Evolutionary conservation across 768 basidiomycete genomes (phyloP).

Genomic region (Kwoniella bestiolae): DNA sequence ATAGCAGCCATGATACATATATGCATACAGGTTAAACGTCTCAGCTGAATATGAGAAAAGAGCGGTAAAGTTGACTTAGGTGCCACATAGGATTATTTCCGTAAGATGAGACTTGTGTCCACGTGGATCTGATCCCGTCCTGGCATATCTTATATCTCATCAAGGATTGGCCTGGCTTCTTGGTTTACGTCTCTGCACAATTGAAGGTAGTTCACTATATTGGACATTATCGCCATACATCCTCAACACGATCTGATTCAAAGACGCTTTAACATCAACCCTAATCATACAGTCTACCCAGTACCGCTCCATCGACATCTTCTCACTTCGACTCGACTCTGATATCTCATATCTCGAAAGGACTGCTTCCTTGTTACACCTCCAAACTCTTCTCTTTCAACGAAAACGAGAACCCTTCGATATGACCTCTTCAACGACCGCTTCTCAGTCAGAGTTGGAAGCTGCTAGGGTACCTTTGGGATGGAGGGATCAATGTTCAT

Average conservation of each 20-base stretch:
- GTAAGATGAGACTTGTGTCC: neutral
- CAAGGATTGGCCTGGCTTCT: neutral
- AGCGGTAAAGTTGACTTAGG: too few species aligned
- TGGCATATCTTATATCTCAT: too few species aligned
- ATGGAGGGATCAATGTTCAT: slow-evolving; percentile 89
- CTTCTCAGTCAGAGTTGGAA: slow-evolving; percentile 83
- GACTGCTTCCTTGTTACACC: neutral
- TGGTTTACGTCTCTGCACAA: neutral
- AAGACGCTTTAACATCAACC: too few species aligned
- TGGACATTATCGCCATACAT: too few species aligned
- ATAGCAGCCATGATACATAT: too few species aligned
- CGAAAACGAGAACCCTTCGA: slow-evolving; percentile 59
- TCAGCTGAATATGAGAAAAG: neutral
- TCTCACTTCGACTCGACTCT: too few species aligned
- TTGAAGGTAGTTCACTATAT: too few species aligned
- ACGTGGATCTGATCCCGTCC: slow-evolving; percentile 6
- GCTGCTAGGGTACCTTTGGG: slow-evolving; percentile 72
- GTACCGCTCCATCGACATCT: too few species aligned
- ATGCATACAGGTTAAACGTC: neutral
- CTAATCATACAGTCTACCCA: too few species aligned
- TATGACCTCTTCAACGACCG: slow-evolving; percentile 76
- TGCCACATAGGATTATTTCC: slow-evolving; percentile 11
- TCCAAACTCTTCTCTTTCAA: neutral
- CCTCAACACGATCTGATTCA: too few species aligned
- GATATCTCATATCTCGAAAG: too few species aligned